Evolutionary conservation across 495 filamentous ascomycete species (phyloP).

Genomic region (Talaromyces thailandensis): DNA sequence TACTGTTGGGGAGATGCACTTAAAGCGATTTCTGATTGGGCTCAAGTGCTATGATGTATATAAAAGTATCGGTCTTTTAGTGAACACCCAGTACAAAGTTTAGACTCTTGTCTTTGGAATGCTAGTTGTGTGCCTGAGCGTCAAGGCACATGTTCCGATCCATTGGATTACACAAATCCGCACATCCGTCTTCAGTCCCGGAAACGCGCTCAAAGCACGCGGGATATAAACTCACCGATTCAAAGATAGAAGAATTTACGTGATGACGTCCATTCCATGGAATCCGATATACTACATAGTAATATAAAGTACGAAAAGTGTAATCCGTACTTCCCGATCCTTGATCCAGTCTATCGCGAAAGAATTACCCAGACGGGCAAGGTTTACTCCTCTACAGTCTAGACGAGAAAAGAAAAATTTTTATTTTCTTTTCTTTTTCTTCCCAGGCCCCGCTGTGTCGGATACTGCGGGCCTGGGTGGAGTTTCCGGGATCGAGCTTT

Average conservation of each 20-base stretch:
- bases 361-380: background rate
- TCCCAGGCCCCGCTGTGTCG: background rate
- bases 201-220: background rate
- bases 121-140: background rate
- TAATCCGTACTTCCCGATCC: background rate
- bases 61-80: no score
- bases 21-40: no score
- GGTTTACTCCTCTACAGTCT: background rate
- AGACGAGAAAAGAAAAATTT: background rate
- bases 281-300: background rate
- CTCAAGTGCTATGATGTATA: no score
- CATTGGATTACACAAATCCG: background rate
- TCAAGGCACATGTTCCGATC: background rate
- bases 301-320: no score
- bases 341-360: background rate
- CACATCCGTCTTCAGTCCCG: background rate
- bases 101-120: no score
- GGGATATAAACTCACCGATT: background rate
- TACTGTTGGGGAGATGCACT: no score
- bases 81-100: no score
- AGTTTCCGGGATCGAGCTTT: background rate
- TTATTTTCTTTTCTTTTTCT: background rate
- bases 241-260: background rate
- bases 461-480: background rate
- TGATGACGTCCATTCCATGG: background rate